These are phyloP conservation scores for Beauveria sp. DNA, from an alignment of 2,329 filamentous ascomycete genomes.

Conservation along the genomic window DNA sequence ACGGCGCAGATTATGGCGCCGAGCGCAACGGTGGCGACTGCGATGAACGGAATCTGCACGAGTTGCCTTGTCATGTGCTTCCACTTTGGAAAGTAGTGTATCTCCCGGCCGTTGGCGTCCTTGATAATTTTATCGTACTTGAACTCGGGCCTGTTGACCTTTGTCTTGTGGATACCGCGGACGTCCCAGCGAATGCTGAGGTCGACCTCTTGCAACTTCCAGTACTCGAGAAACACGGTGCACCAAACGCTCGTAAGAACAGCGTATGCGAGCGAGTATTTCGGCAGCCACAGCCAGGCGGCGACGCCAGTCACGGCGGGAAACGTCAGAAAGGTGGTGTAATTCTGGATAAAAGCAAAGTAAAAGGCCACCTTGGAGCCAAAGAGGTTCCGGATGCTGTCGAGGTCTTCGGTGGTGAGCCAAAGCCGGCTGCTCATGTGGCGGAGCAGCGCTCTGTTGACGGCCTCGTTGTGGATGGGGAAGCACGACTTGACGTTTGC, in stretches of 20 bases:
- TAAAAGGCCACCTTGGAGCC: slow-evolving; percentile 68
- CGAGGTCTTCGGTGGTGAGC: slow-evolving; percentile 43
- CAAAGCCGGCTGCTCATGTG: slow-evolving; percentile 47
- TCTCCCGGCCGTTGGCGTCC: slow-evolving; percentile 56
- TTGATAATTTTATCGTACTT: slow-evolving; percentile 51
- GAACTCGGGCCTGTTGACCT: slow-evolving; percentile 59
- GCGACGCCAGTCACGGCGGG: slow-evolving; percentile 61
- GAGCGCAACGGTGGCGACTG: slow-evolving; percentile 49
- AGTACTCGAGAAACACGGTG: slow-evolving; percentile 69
- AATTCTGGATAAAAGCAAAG: slow-evolving; percentile 74
- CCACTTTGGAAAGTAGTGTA: slow-evolving; percentile 54
- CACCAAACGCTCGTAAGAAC: slow-evolving; percentile 62
- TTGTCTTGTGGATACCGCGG: slow-evolving; percentile 58
- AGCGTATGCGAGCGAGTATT: slow-evolving; percentile 64
- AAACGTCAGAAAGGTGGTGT: slow-evolving; percentile 63
- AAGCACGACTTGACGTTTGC: slow-evolving; percentile 53
- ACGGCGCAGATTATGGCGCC: slow-evolving; percentile 61
- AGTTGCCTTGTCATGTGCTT: slow-evolving; percentile 60
- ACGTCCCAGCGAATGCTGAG: slow-evolving; percentile 67
- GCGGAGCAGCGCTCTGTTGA: slow-evolving; percentile 49
- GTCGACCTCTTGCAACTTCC: slow-evolving; percentile 69
- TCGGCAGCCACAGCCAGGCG: slow-evolving; percentile 60
- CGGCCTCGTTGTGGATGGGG: slow-evolving; percentile 51
- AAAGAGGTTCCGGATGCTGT: slow-evolving; percentile 53
- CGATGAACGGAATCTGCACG: slow-evolving; percentile 61